Evolutionary conservation across 73 alveolate species (phyloP), one percentile per base, ranked within the genome.

Genomic region (Stentor coeruleus): DNA sequence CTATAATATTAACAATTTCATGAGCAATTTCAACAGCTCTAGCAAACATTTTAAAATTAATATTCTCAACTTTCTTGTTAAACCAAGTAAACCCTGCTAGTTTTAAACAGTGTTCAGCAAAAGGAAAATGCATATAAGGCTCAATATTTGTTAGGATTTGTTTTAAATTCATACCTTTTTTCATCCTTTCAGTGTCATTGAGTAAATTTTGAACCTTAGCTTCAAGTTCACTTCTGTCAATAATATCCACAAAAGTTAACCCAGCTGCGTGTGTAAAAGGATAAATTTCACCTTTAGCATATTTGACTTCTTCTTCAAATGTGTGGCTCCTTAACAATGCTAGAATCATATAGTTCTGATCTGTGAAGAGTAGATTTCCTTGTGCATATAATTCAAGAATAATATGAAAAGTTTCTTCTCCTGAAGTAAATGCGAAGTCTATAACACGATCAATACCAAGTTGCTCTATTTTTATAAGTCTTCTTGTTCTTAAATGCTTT

Each of bases 391-490:
- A 81, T 85, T 94, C 98, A 15, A 94, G 85, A 28, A 94, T 74
- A 3, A 94, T 38, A 82, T 94, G 96, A 74, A 76, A 79, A 20
- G 93, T 88, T 59, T 81, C 85, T 66, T 94, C 98, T 59, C 93
- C 98, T 60, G 90, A 74, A 31, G 96, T 96, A 81, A 94, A 92
- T 41, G 88, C 81, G 40, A 93, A 74, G 74, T 91, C 97, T 28
- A 93, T 87, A 1, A 93, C 98, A 80, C 98, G 82, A 77, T 93
- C 98, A 2, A 93, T 88, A 14, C 98, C 98, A 3, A 93, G 87
- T 79, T 94, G 89, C 59, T 89, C 84, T 3, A 94, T 57, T 26
- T 82, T 81, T 58, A 83, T 95, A 0, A 94, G 81, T 81, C 94
- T 89, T 74, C 88, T 89, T 6, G 97, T 89, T 77, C 98, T 86